Evolutionary conservation across 208 protist species (phyloP), one percentile per base, ranked within the genome.

Genomic region (Lotmaria passim): DNA sequence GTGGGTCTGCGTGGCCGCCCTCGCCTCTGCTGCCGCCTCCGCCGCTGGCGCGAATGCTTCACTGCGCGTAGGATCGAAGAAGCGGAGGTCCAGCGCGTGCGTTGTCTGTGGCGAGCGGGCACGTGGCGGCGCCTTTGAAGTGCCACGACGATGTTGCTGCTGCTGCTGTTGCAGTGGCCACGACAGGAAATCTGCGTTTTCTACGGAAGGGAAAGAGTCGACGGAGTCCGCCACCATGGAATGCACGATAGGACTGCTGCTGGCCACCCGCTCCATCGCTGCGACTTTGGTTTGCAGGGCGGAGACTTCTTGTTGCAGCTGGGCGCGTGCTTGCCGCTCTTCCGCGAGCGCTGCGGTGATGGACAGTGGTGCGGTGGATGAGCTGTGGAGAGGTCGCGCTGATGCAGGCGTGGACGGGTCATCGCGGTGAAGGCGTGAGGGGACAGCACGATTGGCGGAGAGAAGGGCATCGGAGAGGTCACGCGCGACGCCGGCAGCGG

Each of bases 31-130:
- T 11, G 31, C 12, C 44, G 60, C 46, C 6, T 6, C 64, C 24
- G 41, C 34, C 33, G 31, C 11, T n/a, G 21, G 23, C 24, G 38
- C 33, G 19, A 12, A 0, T 24, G 7, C 51, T 28, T 30, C 34
- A 28, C 14, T 7, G 6, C 41, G n/a, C 23, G 75, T 77, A 5
- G 75, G 75, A 36, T 81, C 75, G 34, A 81, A 81, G 63, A 59
- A 69, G 50, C 57, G 44, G 26, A 28, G 12, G 51, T 81, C 69
- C 10, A 81, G 63, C n/a, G 61, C 60, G 24, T 77, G 75, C 15
- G 69, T 44, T 4, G 62, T 48, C 44, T 63, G 62, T 3, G 75
- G 75, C 5, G 69, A 76, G 30, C 75, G 75, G 0, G 75, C 75
- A 10, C 75, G 75, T 17, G 38, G 43, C 21, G 63, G 69, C 7